Conservation (phyloP, 306 rosid genomes). For the Vigna reflexopilosa region DNA sequence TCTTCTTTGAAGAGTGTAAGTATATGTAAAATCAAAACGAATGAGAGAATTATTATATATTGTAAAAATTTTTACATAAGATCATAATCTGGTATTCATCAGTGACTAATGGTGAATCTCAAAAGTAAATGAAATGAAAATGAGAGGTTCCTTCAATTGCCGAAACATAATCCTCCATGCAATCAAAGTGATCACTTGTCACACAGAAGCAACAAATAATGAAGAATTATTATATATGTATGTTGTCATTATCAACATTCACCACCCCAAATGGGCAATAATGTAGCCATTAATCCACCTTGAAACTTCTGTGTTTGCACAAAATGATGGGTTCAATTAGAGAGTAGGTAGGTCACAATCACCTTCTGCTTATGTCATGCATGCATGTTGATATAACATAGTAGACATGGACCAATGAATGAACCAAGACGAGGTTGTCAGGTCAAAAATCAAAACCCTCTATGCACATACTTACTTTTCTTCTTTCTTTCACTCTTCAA, state of each 20-base stretch:
- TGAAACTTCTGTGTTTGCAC: neutral
- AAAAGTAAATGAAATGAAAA: too few species aligned
- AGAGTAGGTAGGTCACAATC: constrained; percentile 6
- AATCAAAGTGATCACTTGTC: too few species aligned
- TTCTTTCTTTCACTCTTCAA: neutral
- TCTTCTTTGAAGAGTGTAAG: too few species aligned
- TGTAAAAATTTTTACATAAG: too few species aligned
- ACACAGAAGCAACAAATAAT: too few species aligned
- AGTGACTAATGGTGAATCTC: too few species aligned
- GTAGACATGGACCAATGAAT: neutral
- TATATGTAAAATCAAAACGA: too few species aligned
- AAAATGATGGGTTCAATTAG: neutral
- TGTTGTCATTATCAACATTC: neutral
- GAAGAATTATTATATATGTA: neutral
- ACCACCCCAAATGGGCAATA: neutral
- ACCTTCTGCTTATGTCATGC: neutral
- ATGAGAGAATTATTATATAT: too few species aligned
- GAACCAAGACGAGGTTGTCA: neutral
- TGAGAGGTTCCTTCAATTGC: too few species aligned
- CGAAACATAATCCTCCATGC: too few species aligned
- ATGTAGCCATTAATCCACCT: neutral
- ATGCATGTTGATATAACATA: neutral
- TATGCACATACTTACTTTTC: neutral
- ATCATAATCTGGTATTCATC: too few species aligned
- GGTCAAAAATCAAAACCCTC: neutral